A percentile compares a stretch with the other conserved stretches of the same genome.
Evolutionary conservation across 768 basidiomycete genomes (phyloP).

Genomic region (Hortiboletus flavorubellus): DNA sequence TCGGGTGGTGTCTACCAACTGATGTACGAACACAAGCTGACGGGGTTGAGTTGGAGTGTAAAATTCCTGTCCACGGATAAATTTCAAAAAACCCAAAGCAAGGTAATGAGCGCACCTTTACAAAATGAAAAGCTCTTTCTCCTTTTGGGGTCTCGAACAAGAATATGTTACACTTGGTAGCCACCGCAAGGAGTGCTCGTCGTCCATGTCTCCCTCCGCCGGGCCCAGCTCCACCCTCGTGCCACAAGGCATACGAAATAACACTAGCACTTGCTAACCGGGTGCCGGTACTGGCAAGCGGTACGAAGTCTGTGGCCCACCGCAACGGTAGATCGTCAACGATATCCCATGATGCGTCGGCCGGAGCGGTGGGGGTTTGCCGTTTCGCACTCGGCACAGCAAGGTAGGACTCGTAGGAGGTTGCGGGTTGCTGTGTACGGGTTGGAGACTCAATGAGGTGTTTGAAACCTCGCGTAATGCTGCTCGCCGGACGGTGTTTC

Average conservation of each 20-base stretch:
- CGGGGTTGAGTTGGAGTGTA: conserved; percentile 73
- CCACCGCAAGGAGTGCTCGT: conserved; percentile 63
- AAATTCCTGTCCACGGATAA: conserved; percentile 59
- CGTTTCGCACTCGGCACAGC: conserved; percentile 27
- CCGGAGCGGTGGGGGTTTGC: conserved; percentile 31
- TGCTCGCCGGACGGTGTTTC: conserved; percentile 51
- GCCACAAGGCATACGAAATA: conserved; percentile 66
- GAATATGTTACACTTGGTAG: conserved; percentile 68
- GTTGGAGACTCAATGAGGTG: conserved; percentile 46
- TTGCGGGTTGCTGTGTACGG: conserved; percentile 25
- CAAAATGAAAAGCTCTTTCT: conserved; percentile 77
- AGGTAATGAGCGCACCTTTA: conserved; percentile 48
- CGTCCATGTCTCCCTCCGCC: conserved; percentile 45
- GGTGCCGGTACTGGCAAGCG: conserved; percentile 67
- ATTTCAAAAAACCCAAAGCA: background rate
- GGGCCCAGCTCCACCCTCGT: conserved; percentile 46
- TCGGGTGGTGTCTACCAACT: conserved; percentile 53
- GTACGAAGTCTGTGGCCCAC: conserved; percentile 87
- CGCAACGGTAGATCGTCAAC: conserved; percentile 70
- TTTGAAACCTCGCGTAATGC: conserved; percentile 62
- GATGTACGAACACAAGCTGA: conserved; percentile 67
- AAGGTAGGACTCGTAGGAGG: conserved; percentile 29
- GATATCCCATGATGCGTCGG: conserved; percentile 66
- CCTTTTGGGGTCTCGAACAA: conserved; percentile 81
- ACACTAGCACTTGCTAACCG: conserved; percentile 57